Evolutionary conservation across 495 filamentous ascomycete species (phyloP).

Genomic region (Tuber indicum): DNA sequence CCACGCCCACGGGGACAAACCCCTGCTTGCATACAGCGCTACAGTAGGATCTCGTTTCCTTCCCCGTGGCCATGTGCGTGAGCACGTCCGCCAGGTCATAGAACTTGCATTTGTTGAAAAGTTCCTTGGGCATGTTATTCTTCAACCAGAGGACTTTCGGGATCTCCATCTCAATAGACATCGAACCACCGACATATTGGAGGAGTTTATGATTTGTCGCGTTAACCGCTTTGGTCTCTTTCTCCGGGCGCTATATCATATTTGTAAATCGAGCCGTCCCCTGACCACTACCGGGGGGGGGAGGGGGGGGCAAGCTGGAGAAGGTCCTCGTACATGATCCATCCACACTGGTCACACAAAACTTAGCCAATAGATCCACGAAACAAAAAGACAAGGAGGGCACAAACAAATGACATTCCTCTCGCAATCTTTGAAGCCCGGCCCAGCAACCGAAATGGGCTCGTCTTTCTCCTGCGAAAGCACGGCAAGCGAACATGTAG

Average conservation of each 20-base stretch:
- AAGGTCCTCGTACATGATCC: constrained; percentile 38
- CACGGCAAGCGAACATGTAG: constrained; percentile 89
- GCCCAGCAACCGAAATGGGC: constrained; percentile 80
- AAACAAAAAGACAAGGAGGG: not conserved
- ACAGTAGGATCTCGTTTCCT: constrained; percentile 84
- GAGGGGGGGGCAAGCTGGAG: not conserved
- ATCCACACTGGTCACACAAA: constrained; percentile 37
- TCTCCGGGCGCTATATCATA: constrained; percentile 63
- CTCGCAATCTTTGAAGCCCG: constrained; percentile 57
- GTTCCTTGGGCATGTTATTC: constrained; percentile 89
- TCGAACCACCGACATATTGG: constrained; percentile 88
- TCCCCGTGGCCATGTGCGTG: constrained; percentile 91
- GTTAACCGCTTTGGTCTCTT: constrained; percentile 87
- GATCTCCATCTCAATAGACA: constrained; percentile 99
- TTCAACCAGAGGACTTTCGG: constrained; percentile 97
- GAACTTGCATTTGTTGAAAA: constrained; percentile 89
- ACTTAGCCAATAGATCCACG: constrained; percentile 11
- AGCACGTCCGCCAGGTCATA: constrained; percentile 91
- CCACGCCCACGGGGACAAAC: constrained; percentile 87
- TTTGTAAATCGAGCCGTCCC: not conserved
- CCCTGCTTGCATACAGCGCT: constrained; percentile 94
- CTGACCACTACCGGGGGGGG: not conserved
- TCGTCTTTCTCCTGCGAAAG: constrained; percentile 83
- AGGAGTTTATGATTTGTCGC: constrained; percentile 86
- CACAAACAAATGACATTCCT: constrained; percentile 41